phyloP scores from a whole-genome alignment of 1,284 basidiomycete genomes.

The Cryptococcus hybrid region DNA sequence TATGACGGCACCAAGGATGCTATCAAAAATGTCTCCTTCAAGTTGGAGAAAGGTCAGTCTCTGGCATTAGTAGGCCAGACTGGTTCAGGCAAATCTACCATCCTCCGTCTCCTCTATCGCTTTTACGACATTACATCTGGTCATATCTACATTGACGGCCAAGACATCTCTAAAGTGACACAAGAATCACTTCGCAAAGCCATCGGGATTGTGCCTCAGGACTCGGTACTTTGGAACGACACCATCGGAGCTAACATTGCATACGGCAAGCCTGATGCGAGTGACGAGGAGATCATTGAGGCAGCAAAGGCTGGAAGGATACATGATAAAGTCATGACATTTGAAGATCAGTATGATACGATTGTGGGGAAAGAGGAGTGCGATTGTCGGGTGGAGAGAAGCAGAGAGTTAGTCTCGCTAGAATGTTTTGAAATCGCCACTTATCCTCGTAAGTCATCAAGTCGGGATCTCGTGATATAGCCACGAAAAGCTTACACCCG shows the following conservation, averaged over 20 bases:
- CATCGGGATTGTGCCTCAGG: constrained; percentile 96
- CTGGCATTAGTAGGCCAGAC: constrained; percentile 95
- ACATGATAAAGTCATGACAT: constrained; percentile 70
- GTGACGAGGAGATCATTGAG: constrained; percentile 82
- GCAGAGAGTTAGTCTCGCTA: constrained; percentile 87
- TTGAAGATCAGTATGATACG: constrained; percentile 82
- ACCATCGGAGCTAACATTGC: constrained; percentile 92
- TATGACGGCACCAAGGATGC: constrained; percentile 88
- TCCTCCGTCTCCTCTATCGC: constrained; percentile 88
- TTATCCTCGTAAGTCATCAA: constrained; percentile 60
- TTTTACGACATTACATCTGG: constrained; percentile 88
- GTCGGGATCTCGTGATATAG: not conserved
- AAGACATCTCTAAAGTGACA: constrained; percentile 75
- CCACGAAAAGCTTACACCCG: not conserved
- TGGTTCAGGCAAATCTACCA: constrained; percentile 94
- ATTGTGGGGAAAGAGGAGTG: constrained; percentile 91
- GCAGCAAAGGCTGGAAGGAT: constrained; percentile 84
- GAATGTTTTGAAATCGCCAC: constrained; percentile 91
- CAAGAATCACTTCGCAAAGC: constrained; percentile 70
- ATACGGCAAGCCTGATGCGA: constrained; percentile 83
- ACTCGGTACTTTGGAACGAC: constrained; percentile 94
- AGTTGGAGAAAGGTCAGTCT: constrained; percentile 90
- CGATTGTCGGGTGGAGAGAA: constrained; percentile 99
- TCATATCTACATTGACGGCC: constrained; percentile 70
- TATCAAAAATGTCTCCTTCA: constrained; percentile 82